Evolutionary conservation across 2,329 filamentous ascomycete genomes (phyloP).

Genomic region (Leptographium procerum): DNA sequence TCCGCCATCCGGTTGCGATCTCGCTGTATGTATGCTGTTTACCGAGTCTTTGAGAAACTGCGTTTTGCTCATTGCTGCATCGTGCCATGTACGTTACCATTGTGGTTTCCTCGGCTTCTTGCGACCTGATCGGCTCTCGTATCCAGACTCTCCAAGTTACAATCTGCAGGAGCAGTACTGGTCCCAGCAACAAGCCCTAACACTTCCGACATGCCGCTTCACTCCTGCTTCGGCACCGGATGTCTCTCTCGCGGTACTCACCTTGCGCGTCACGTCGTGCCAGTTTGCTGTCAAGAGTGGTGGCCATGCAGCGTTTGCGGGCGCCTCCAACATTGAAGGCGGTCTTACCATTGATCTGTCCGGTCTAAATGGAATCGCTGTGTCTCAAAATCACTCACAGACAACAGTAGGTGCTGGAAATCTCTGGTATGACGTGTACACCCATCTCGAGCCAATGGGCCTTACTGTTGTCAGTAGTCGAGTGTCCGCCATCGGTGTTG

Average conservation of each 20-base stretch:
- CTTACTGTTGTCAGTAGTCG: constrained; percentile 32
- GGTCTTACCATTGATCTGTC: constrained; percentile 33
- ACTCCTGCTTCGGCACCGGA: constrained; percentile 12
- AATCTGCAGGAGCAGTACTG: constrained; percentile 18
- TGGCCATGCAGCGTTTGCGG: constrained; percentile 37
- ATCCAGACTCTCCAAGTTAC: constrained; percentile 15
- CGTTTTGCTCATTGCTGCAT: background rate
- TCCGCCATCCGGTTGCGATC: background rate
- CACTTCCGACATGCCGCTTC: constrained; percentile 10
- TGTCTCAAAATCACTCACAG: constrained; percentile 13
- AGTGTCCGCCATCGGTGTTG: constrained; percentile 34
- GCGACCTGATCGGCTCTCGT: constrained; percentile 12
- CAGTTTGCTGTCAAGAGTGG: constrained; percentile 35
- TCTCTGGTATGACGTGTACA: constrained; percentile 29
- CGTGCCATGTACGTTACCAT: background rate
- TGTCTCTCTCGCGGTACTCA: constrained; percentile 17
- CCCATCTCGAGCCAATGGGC: constrained; percentile 27
- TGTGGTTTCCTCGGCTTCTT: background rate
- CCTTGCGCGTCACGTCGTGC: constrained; percentile 11
- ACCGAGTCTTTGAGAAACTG: background rate
- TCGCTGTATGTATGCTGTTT: background rate
- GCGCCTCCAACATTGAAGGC: constrained; percentile 27
- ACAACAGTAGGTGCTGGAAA: constrained; percentile 30
- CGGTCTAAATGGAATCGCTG: constrained; percentile 25
- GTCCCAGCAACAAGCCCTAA: constrained; percentile 18